A percentile compares a stretch with the other conserved stretches of the same genome.
phyloP scores from a whole-genome alignment of 108 stramenopile genomes.

The Poteriospumella lacustris region DNA sequence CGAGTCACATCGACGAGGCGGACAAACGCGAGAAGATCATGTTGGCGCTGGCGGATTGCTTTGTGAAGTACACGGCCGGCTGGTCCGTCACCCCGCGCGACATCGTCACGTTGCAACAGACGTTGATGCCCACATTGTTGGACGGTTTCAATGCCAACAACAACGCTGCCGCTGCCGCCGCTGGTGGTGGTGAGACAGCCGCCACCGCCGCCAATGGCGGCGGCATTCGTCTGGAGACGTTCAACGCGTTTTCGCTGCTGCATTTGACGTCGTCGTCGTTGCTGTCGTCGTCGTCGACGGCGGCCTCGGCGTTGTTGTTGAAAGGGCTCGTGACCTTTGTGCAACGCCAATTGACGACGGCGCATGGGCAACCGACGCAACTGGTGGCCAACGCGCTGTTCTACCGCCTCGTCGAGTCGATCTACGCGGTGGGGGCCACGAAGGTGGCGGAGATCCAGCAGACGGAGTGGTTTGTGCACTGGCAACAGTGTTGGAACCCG shows the following conservation, averaged over 20 bases:
- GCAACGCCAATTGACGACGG: background rate
- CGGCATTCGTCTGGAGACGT: background rate
- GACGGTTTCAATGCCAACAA: background rate
- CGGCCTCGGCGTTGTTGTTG: background rate
- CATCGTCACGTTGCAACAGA: background rate
- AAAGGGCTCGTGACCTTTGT: background rate
- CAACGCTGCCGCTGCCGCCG: background rate
- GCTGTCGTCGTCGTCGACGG: background rate
- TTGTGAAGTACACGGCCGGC: background rate
- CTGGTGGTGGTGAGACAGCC: background rate
- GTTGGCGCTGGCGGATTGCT: background rate
- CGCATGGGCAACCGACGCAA: conserved; percentile 17
- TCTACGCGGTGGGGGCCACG: background rate
- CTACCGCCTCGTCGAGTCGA: background rate
- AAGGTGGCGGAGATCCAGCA: background rate
- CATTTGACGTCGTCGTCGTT: background rate
- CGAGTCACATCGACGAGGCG: background rate
- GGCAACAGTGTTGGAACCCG: too few species aligned
- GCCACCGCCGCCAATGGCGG: background rate
- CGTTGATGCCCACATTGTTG: background rate
- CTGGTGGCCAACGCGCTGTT: background rate
- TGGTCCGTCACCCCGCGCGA: background rate
- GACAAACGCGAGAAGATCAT: conserved; percentile 21
- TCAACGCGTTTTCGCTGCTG: background rate
- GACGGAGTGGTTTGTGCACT: background rate